Conservation (phyloP, 768 basidiomycete species). For the Neoboletus brunneissimus region DNA sequence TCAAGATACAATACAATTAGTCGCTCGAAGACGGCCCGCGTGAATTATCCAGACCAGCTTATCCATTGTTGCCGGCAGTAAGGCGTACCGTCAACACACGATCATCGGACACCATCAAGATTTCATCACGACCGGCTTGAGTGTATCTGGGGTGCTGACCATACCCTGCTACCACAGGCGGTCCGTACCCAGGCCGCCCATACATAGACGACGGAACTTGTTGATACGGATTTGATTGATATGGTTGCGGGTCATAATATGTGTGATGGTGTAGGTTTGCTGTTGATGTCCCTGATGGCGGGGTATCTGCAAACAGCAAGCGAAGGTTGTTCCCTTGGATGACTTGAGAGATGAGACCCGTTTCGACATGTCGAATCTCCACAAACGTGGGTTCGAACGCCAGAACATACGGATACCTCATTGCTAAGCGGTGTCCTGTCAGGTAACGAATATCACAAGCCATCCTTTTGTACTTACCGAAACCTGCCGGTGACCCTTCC, state of each 20-base stretch:
- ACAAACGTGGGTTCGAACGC: conserved; percentile 97
- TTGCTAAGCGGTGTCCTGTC: conserved; percentile 48
- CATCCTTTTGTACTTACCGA: conserved; percentile 61
- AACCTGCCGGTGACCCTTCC: conserved; percentile 93
- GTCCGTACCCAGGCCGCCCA: conserved; percentile 31
- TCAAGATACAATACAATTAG: conserved; percentile 9
- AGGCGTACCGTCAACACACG: conserved; percentile 70
- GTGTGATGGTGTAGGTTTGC: conserved; percentile 38
- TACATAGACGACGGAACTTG: conserved; percentile 25
- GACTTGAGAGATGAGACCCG: conserved; percentile 87
- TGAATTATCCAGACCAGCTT: neutral
- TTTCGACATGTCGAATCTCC: conserved; percentile 94
- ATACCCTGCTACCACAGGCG: conserved; percentile 28
- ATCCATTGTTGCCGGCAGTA: conserved; percentile 29
- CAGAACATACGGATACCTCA: conserved; percentile 94
- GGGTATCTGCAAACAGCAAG: conserved; percentile 90
- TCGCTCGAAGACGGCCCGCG: neutral
- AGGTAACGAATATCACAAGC: conserved; percentile 1
- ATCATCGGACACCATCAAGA: conserved; percentile 89
- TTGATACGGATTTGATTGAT: conserved; percentile 33
- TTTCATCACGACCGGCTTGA: conserved; percentile 71
- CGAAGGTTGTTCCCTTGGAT: conserved; percentile 91
- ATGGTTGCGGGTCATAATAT: conserved; percentile 32
- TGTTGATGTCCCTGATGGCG: conserved; percentile 75
- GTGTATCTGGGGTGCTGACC: conserved; percentile 44